Base-by-base conservation (phyloP, 441 rosid species). In the Populus hybrid region DNA sequence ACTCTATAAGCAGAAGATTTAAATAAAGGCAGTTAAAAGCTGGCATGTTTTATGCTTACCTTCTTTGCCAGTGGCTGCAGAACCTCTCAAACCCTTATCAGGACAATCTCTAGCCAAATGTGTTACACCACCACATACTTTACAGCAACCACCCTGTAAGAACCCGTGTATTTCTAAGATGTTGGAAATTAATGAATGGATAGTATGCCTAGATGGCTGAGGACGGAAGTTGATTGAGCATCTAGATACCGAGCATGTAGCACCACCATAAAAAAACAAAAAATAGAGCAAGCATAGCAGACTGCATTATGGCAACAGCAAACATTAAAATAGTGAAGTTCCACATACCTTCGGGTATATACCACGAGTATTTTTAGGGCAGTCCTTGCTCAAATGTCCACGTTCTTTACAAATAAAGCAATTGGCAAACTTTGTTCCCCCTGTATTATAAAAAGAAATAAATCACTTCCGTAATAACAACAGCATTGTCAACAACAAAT, bases 51-150 rank as follows among this genome's bases (percentile, higher is more conserved):
- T 66, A 30, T 9, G 19, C 71, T 83, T 80, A 85, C 92, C 88
- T 80, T 84, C 69, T 53, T 38, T 75, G 71, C 34, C 77, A 65
- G 82, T n/a, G 12, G 82, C 76, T 69, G 72, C 46, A 73, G 81
- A 78, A 72, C 70, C 76, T 78, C 65, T 82, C 82, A 66, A 82
- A 69, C 88, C 83, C 91, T 91, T 95, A 76, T 90, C 88, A 30
- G 98, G 95, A 71, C 97, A 95, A 82, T 95, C 97, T 84, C 72
- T 95, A 34, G 97, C 98, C 78, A 94, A 91, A 91, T 95, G 99
- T 24, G 95, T 91, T 75, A 94, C 91, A 59, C 94, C 91, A 36
- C 94, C 91, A 16, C 99, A 95, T 81, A 92, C 84, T 86, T 95
- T 89, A 83, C 99, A 93, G 83, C 88, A 84, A 67, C 98, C 98